Base-by-base conservation (phyloP, 306 rosid genomes). In the Abrus precatorius region DNA sequence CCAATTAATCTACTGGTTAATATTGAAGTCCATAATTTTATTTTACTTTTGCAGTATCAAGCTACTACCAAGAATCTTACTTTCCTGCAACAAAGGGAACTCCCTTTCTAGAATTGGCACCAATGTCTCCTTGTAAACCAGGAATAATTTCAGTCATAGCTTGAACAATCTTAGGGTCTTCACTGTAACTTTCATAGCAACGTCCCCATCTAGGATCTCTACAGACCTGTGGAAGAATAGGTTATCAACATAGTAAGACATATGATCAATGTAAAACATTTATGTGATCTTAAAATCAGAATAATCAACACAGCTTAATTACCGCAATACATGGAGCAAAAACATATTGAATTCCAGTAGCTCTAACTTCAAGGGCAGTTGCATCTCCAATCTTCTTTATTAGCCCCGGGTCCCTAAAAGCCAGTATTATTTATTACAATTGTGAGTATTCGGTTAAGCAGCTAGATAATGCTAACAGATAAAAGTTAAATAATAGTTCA, bases 141-240 rank as follows among this genome's bases (percentile, higher is more conserved):
- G 54, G 38, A 67, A 67, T 67, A 43, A 67, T 67, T 67, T 67
- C 72, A 20, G 72, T 67, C 72, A 67, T 67, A 43, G 54, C 9
- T 67, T 7, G 2, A 43, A 67, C 72, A 67, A 67, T 67, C 72
- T 67, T 27, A 27, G 72, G 54, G 38, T 67, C 72, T 9, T 67
- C 72, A 67, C 72, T 67, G 36, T 67, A 67, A 2, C 72, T 67
- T 67, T 44, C 72, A 44, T 67, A 67, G 38, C 72, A 67, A 43
- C 72, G 72, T 10, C 72, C 72, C 72, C 72, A 67, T 67, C 72
- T 67, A 67, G 72, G 72, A 67, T 67, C 72, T 67, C 72, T 67
- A 54, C 72, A 67, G 38, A 67, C 72, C 72, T 67, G 36, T 43
- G 72, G n/a, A 67, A 67, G 53, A 67, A 44, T 43, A 44, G 14